Evolutionary conservation across 129 eudicot genomes (phyloP).

Genomic region (Flaveria robusta): DNA sequence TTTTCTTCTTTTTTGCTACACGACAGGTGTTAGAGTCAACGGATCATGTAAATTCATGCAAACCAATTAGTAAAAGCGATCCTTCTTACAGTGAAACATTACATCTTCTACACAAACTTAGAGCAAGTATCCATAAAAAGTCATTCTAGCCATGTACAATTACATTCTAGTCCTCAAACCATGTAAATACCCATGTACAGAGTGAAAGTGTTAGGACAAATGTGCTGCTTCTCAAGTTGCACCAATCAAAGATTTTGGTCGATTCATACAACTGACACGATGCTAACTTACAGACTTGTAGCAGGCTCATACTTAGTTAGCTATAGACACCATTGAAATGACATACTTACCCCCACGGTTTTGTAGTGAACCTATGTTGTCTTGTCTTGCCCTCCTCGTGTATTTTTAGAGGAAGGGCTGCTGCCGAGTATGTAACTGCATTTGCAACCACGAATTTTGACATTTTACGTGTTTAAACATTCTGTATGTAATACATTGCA

Average conservation of each 20-base stretch:
- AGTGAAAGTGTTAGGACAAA: conserved; percentile 18
- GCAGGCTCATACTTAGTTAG: conserved; percentile 22
- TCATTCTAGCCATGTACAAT: conserved; percentile 23
- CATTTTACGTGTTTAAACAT: neutral
- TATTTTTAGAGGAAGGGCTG: conserved; percentile 27
- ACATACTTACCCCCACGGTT: conserved; percentile 22
- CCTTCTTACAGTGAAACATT: conserved; percentile 90
- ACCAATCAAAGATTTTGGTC: conserved; percentile 9
- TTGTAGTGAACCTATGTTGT: neutral
- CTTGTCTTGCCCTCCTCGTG: conserved; percentile 20
- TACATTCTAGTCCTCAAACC: neutral
- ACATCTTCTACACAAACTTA: conserved; percentile 68
- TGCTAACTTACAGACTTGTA: conserved; percentile 19
- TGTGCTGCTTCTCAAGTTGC: conserved; percentile 10
- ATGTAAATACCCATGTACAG: conserved; percentile 36
- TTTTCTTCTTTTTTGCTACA: conserved; percentile 1
- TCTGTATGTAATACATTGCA: neutral
- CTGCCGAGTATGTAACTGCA: neutral
- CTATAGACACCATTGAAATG: conserved; percentile 16
- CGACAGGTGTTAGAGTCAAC: conserved; percentile 89
- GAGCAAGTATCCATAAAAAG: conserved; percentile 40
- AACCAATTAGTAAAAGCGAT: conserved; percentile 72
- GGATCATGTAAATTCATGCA: conserved; percentile 95
- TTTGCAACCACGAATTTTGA: conserved; percentile 10
- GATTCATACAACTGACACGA: neutral